Conservation (phyloP, 1,139 yeast species). For the Pichia sp. region DNA sequence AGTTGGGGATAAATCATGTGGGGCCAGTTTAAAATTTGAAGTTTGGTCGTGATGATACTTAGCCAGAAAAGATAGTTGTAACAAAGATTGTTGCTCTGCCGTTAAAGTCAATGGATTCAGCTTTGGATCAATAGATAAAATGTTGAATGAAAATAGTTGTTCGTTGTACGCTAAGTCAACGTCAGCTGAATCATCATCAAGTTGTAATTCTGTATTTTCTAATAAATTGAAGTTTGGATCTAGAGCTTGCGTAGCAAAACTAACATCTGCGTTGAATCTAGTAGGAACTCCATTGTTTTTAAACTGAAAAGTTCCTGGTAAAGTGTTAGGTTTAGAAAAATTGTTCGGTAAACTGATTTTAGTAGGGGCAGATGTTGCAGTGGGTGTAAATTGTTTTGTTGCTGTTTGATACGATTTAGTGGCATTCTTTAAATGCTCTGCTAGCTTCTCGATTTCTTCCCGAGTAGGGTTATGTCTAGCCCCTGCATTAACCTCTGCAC, state of each 20-base stretch:
- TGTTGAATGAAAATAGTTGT: slow-evolving; percentile 18
- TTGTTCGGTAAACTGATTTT: slow-evolving; percentile 6
- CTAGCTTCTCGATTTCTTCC: slow-evolving; percentile 16
- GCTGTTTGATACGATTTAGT: slow-evolving; percentile 11
- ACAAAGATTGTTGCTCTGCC: slow-evolving; percentile 19
- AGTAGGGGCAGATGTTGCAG: slow-evolving; percentile 14
- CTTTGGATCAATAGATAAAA: slow-evolving; percentile 20
- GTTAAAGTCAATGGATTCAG: slow-evolving; percentile 19
- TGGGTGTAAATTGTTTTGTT: slow-evolving; percentile 13
- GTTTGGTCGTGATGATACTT: slow-evolving; percentile 20
- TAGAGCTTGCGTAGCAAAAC: slow-evolving; percentile 8
- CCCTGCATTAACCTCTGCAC: slow-evolving; percentile 13
- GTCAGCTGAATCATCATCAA: slow-evolving; percentile 13
- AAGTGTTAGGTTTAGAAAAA: not conserved
- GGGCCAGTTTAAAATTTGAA: slow-evolving; percentile 7
- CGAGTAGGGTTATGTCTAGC: slow-evolving; percentile 14
- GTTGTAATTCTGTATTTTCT: slow-evolving; percentile 12
- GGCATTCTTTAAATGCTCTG: slow-evolving; percentile 15
- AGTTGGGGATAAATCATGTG: slow-evolving; percentile 13
- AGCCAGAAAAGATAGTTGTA: slow-evolving; percentile 18
- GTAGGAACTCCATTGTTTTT: slow-evolving; percentile 6
- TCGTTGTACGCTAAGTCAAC: slow-evolving; percentile 18
- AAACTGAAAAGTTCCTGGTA: slow-evolving; percentile 12
- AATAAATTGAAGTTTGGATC: slow-evolving; percentile 15
- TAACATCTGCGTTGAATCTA: slow-evolving; percentile 5